Base-by-base conservation (phyloP, 352 stramenopile genomes). In the Phytophthora nicotianae region DNA sequence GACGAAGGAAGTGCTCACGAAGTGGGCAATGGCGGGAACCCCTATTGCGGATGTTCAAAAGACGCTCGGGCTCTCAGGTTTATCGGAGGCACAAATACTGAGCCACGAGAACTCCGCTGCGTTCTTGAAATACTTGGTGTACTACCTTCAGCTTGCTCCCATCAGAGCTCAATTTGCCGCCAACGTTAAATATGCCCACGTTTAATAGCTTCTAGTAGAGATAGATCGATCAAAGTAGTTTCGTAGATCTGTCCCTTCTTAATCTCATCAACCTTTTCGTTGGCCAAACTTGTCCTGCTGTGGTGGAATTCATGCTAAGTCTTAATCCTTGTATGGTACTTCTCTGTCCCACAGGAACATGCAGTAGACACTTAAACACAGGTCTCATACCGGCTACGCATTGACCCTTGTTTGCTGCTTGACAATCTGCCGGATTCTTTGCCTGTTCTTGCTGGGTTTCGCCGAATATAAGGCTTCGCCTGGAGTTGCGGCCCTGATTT, bases 401-500 rank as follows among this genome's bases (percentile, higher is more conserved):
- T 62, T 65, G 8, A 54, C 26, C 20, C 52, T 72, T 32, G 50
- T 24, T 32, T 50, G 29, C 21, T 58, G 58, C 40, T 72, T 72
- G 38, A 52, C 57, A 50, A 54, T 26, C 35, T 51, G 46, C 40
- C 46, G 43, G 0, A 26, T 16, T 14, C 50, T 68, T 27, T 55
- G 58, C 27, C 65, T 50, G 16, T 50, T 9, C 20, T 60, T 68
- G 21, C 9, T 60, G 5, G 33, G n/a, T 9, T 67, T 67, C n/a
- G n/a, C 29, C 19, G 46, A 29, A 19, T 33, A 11, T 14, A 21
- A 24, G 26, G 20, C 24, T 53, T 62, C 58, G 9, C 27, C 29
- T 23, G 40, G 21, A 14, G n/a, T 37, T 16, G 57, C 11, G 47
- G 71, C 10, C 32, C 58, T 75, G 54, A 91, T 65, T 62, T 91